Conservation (phyloP, 2,329 filamentous ascomycete species). For the Drechmeria coniospora region DNA sequence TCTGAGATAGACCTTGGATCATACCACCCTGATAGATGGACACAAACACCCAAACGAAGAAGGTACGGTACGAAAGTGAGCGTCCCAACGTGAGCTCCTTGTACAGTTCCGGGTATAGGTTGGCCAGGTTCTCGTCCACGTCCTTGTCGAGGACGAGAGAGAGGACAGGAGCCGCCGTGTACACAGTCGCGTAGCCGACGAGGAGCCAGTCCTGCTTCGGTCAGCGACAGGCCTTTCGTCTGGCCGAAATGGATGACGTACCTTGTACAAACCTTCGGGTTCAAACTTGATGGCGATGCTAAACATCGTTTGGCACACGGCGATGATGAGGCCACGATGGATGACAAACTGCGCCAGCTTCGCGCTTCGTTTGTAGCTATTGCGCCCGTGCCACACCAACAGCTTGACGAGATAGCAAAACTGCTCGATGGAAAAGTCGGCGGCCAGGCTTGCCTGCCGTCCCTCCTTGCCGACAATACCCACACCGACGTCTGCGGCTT, state of each 20-base stretch:
- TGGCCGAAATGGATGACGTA: constrained; percentile 11
- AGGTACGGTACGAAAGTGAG: constrained; percentile 79
- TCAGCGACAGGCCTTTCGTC: constrained; percentile 6
- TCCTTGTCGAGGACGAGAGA: constrained; percentile 89
- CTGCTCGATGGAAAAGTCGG: constrained; percentile 91
- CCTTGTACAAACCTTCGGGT: constrained; percentile 81
- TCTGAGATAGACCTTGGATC: constrained; percentile 86
- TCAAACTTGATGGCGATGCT: constrained; percentile 86
- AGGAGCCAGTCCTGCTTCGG: constrained; percentile 66
- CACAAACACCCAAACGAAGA: constrained; percentile 92
- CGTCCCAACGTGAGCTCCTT: constrained; percentile 87
- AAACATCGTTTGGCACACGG: constrained; percentile 93
- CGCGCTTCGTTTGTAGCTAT: constrained; percentile 89
- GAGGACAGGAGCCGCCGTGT: constrained; percentile 86
- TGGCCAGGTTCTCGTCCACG: constrained; percentile 84
- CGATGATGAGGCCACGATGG: constrained; percentile 88
- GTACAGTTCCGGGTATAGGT: constrained; percentile 92
- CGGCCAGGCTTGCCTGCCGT: constrained; percentile 81
- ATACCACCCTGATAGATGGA: constrained; percentile 90
- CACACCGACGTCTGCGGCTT: constrained; percentile 92
- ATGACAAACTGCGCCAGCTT: constrained; percentile 98
- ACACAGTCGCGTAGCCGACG: constrained; percentile 90
- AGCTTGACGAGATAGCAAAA: constrained; percentile 92
- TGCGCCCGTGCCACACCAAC: constrained; percentile 96
- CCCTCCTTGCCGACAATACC: constrained; percentile 98